Base-by-base conservation (phyloP, 805 yeast genomes). In the Wickerhamomyces bisporus region DNA sequence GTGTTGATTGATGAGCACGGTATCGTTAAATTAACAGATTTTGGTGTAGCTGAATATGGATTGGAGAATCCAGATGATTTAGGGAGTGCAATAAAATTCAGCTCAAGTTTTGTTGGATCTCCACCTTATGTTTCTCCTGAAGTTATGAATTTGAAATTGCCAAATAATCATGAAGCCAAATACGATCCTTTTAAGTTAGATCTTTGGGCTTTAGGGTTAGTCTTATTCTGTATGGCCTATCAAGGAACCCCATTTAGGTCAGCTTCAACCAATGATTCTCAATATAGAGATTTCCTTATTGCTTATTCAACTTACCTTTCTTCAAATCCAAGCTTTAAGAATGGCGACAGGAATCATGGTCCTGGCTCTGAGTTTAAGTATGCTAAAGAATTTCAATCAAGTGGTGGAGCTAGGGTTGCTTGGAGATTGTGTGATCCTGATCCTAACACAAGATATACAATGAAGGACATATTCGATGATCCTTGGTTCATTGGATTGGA, bases 101-200 rank as follows among this genome's bases (percentile, higher is more conserved):
- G 63, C 27, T 63, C 70, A 30, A 64, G 76, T 2, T 71, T 73
- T 55, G 81, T 82, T 30, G 93, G 94, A 2, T 81, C 89, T 1
- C 86, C 93, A 4, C 93, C 93, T 1, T 84, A 81, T 57, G 75
- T 81, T 11, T 78, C 91, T 5, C 93, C 94, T 2, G 93, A 84
- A 58, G 85, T 82, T 13, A 71, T 77, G 73, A 55, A 62, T 20
- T 63, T 74, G 44, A 68, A 66, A 42, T 71, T 64, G 27, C 60
- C 54, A 38, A 38, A 52, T 8, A 50, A 58, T 38, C 52, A 56
- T 35, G 56, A 49, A 16, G 52, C 55, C 21, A 60, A 71, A 5
- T 79, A 77, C 59, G 75, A 81, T 53, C 83, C 88, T 1, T 78
- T 76, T 49, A 69, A 70, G 43, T 75, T 82, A 68, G 94, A 84